Conservation (phyloP, 257 asterid genomes). For the Primulina tabacum region DNA sequence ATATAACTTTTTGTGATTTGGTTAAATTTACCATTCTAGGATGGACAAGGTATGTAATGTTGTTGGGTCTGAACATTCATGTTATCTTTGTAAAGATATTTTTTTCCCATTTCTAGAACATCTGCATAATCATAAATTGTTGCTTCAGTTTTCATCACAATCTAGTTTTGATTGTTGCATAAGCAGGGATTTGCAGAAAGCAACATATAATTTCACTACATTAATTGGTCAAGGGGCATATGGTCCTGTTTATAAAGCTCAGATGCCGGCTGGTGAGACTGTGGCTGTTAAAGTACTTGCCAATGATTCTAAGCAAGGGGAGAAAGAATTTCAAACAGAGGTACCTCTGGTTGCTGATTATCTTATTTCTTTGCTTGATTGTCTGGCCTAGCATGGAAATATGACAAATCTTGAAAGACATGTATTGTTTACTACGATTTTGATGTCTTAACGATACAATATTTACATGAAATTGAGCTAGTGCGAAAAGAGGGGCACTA, state of each 20-base stretch:
- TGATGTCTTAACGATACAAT: not conserved
- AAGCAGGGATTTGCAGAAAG: constrained; percentile 90
- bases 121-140: not conserved
- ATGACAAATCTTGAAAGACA: not conserved
- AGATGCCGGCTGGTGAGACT: constrained; percentile 75
- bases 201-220: constrained; percentile 80
- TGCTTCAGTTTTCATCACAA: not conserved
- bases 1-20: not conserved
- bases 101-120: not conserved
- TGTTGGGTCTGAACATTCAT: not conserved
- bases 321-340: constrained; percentile 94
- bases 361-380: constrained; percentile 1
- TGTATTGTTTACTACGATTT: too few relatives aligned
- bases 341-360: constrained; percentile 35
- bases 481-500: not conserved
- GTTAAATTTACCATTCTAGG: not conserved
- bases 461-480: not conserved
- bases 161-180: not conserved
- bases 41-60: not conserved
- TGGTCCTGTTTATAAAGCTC: constrained; percentile 93
- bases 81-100: not conserved
- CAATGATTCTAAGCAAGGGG: constrained; percentile 91
- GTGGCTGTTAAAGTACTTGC: constrained; percentile 96
- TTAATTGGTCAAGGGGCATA: constrained; percentile 93
- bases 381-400: not conserved